Conservation (phyloP, 805 yeast genomes). For the Blastobotrys mokoenaii region DNA sequence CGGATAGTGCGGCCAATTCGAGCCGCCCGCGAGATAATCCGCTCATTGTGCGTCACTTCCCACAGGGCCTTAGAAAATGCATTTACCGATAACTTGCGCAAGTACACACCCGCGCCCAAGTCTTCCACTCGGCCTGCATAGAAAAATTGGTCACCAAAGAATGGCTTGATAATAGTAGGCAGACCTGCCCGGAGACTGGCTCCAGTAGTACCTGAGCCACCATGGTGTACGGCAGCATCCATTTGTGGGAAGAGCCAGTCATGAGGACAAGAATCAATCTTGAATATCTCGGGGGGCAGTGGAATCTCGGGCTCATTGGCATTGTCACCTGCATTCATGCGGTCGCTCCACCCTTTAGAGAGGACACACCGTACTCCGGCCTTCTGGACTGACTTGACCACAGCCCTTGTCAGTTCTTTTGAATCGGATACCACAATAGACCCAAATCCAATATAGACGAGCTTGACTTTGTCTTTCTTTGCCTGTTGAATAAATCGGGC, state of each 20-base stretch:
- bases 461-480: slow-evolving; percentile 46
- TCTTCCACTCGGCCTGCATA: slow-evolving; percentile 85
- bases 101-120: slow-evolving; percentile 70
- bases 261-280: slow-evolving; percentile 73
- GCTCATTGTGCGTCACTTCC: slow-evolving; percentile 56
- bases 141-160: slow-evolving; percentile 93
- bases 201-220: slow-evolving; percentile 96
- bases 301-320: slow-evolving; percentile 32
- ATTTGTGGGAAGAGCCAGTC: slow-evolving; percentile 88
- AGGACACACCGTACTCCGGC: slow-evolving; percentile 82
- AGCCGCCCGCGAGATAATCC: slow-evolving; percentile 61
- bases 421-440: slow-evolving; percentile 89
- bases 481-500: slow-evolving; percentile 57
- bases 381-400: slow-evolving; percentile 66
- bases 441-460: slow-evolving; percentile 93
- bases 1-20: slow-evolving; percentile 53
- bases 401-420: slow-evolving; percentile 62
- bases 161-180: slow-evolving; percentile 88
- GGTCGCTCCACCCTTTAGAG: slow-evolving; percentile 92
- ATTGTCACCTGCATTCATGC: slow-evolving; percentile 37
- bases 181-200: slow-evolving; percentile 79
- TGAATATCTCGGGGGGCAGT: slow-evolving; percentile 61
- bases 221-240: slow-evolving; percentile 95
- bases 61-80: slow-evolving; percentile 59
- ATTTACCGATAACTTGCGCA: slow-evolving; percentile 58